A percentile compares a stretch with the other conserved stretches of the same genome.
phyloP scores from a whole-genome alignment of 2,329 filamentous ascomycete species.

The Colletotrichum shisoi region DNA sequence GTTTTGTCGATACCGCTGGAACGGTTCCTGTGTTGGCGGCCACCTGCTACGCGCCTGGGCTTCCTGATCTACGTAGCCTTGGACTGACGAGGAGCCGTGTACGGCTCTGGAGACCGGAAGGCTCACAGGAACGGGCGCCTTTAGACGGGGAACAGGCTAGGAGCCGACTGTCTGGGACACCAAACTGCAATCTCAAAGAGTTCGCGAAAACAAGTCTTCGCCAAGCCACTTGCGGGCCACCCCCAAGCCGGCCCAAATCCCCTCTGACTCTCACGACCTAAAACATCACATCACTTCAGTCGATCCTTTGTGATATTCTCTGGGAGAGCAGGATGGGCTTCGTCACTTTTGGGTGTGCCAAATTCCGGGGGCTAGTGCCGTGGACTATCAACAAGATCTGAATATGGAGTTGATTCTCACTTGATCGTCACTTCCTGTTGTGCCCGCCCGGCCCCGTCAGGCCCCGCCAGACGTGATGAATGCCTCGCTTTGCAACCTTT shows the following conservation, averaged over 20 bases:
- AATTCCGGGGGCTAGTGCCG: not conserved
- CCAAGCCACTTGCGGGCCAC: not conserved
- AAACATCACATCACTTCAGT: no score
- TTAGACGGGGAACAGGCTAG: not conserved
- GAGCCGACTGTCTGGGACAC: not conserved
- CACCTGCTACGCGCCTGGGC: not conserved
- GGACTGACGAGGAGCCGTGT: not conserved
- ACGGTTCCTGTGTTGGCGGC: not conserved
- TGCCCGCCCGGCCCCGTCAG: no score
- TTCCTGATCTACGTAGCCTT: not conserved
- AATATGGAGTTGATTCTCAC: not conserved
- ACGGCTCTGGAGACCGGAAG: no score
- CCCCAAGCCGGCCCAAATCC: not conserved
- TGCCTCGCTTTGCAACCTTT: not conserved
- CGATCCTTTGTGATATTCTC: no score
- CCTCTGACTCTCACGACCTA: not conserved
- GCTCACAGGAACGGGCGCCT: no score
- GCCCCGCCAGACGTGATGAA: not conserved
- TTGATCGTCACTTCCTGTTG: not conserved
- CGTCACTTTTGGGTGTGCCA: not conserved
- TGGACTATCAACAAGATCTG: not conserved
- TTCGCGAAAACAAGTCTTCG: not conserved
- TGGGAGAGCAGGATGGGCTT: no score
- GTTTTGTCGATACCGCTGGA: not conserved
- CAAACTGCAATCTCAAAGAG: not conserved